These are phyloP conservation scores for Agrocybe pediades DNA, from an alignment of 768 basidiomycete genomes.

Conservation along the genomic window DNA sequence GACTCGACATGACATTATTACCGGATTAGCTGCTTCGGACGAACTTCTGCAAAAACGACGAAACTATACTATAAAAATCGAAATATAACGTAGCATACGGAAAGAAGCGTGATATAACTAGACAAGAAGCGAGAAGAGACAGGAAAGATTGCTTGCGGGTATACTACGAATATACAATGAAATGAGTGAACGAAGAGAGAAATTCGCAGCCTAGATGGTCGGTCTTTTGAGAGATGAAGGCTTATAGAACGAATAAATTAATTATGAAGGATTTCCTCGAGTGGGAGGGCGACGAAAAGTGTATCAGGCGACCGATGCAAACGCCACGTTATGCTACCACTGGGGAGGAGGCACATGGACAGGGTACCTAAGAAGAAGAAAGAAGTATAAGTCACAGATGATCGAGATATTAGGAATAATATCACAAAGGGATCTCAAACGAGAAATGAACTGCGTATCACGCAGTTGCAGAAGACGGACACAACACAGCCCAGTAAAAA, in stretches of 20 bases:
- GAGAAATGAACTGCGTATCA: constrained; percentile 1
- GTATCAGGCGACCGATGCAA: not conserved
- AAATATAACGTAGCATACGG: not conserved
- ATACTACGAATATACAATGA: constrained; percentile 2
- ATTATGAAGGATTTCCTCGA: not conserved
- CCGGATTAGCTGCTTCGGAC: too few species aligned
- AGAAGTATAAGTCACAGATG: not conserved
- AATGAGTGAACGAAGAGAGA: not conserved
- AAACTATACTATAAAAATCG: not conserved
- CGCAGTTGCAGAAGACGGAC: not conserved
- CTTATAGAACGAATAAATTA: too few species aligned
- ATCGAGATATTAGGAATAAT: not conserved
- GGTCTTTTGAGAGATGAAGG: not conserved
- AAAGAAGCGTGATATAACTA: not conserved
- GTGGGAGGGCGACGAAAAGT: not conserved
- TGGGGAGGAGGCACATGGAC: constrained; percentile 44
- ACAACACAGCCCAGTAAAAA: not conserved
- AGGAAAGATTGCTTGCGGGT: not conserved
- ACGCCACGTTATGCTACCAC: constrained; percentile 14
- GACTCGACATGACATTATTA: too few species aligned
- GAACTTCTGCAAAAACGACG: too few species aligned
- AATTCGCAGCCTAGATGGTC: not conserved
- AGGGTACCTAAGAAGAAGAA: constrained; percentile 38
- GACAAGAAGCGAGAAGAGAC: not conserved
- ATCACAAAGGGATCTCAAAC: not conserved